These are phyloP conservation scores for Pichia paraexigua DNA, from an alignment of 805 yeast genomes.

Conservation along the genomic window DNA sequence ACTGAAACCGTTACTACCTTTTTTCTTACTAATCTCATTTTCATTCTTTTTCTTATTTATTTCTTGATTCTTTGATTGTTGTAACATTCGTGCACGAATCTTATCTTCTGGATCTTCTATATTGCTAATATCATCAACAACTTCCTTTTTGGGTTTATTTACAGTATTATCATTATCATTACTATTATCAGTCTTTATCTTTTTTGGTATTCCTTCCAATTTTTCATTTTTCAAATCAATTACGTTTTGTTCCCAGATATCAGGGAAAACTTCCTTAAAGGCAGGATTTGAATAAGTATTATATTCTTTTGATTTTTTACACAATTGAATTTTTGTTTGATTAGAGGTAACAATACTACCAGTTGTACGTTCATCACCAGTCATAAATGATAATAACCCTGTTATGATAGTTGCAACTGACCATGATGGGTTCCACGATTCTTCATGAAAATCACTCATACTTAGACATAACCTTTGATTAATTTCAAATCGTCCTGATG, in stretches of 20 bases:
- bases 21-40: neutral
- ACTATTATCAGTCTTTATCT: slow-evolving; percentile 1
- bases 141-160: slow-evolving; percentile 15
- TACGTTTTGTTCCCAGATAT: slow-evolving; percentile 41
- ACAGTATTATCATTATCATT: slow-evolving; percentile 12
- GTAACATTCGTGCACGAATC: slow-evolving; percentile 36
- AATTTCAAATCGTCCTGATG: slow-evolving; percentile 79
- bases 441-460: slow-evolving; percentile 94
- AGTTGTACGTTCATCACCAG: slow-evolving; percentile 75
- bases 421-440: slow-evolving; percentile 97
- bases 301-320: slow-evolving; percentile 53
- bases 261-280: slow-evolving; percentile 62
- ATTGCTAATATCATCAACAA: slow-evolving; percentile 24
- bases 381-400: slow-evolving; percentile 88
- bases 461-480: slow-evolving; percentile 78
- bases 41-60: neutral
- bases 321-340: slow-evolving; percentile 45
- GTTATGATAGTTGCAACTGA: slow-evolving; percentile 80
- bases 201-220: slow-evolving; percentile 3
- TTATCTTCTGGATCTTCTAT: slow-evolving; percentile 64
- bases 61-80: slow-evolving; percentile 9
- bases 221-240: slow-evolving; percentile 21
- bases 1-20: neutral
- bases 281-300: slow-evolving; percentile 47
- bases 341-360: slow-evolving; percentile 70